Evolutionary conservation across 2,329 filamentous ascomycete species (phyloP), one percentile per base, ranked within the genome.

Genomic region (Bipolaris cookei): DNA sequence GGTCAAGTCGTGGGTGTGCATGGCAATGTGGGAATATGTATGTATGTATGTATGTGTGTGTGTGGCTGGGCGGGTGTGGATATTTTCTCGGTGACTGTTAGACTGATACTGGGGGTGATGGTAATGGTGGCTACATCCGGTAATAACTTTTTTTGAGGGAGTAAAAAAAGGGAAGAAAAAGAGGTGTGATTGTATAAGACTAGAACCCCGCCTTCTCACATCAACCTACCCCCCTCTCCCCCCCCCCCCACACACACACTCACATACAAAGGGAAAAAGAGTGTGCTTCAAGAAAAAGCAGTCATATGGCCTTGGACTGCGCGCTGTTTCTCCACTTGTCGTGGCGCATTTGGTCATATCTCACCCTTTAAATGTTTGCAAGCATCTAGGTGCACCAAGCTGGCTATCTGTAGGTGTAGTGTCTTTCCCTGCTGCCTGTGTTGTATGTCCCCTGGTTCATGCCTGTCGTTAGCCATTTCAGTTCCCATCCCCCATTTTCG

Each of bases 341-440:
- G 54, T 20, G 21, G 35, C 16, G 37, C 38, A 18, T 28, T 14
- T 7, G 18, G 16, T 18, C 28, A 39, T 35, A 30, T 16, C 25
- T 8, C 21, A 37, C 23, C 10, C 10, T 30, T 30, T 30, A 4
- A 30, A 30, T 4, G 10, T 30, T 30, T 30, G 28, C 28, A 30
- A 30, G 28, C 28, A 30, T 30, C 28, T 30, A 30, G 25, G 7
- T 28, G 25, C 25, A 28, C 25, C 25, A 28, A 28, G 25, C 25
- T 28, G 25, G 25, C 25, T 47, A 49, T 67, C 58, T 67, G 63
- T 62, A 62, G 65, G 62, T 43, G 64, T 62, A 42, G 65, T 64
- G 58, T 67, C 63, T 58, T 49, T 56, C 38, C 44, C 16, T 56
- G 39, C 20, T 28, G 10, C 42, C 28, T 46, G 39, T 37, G 50